A percentile compares a stretch with the other conserved stretches of the same genome.
Evolutionary conservation across 306 rosid species (phyloP).

Genomic region (Carpinus viminea): DNA sequence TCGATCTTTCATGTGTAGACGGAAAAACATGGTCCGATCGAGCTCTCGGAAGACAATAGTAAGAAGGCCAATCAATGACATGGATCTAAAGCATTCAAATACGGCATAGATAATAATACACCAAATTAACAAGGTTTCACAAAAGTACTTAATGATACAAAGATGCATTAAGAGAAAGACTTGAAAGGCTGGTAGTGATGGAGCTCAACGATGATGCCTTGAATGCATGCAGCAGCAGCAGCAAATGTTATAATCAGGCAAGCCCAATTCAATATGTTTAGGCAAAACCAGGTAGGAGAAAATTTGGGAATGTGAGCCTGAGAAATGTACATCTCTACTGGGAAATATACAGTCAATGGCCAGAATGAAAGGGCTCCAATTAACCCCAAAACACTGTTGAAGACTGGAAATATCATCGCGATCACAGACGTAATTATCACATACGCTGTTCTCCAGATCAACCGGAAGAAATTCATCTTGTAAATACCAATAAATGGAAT

Average conservation of each 20-base stretch:
- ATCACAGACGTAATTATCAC: slow-evolving; percentile 35
- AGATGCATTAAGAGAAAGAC: neutral
- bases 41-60: neutral
- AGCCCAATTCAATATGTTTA: slow-evolving; percentile 33
- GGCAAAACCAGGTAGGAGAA: slow-evolving; percentile 42
- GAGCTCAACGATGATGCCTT: slow-evolving; percentile 42
- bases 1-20: too few relatives aligned
- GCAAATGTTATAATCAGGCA: slow-evolving; percentile 47
- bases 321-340: slow-evolving; percentile 52
- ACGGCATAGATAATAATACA: neutral
- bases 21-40: too few relatives aligned
- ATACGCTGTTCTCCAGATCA: slow-evolving; percentile 42
- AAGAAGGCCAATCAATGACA: neutral
- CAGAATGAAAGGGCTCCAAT: slow-evolving; percentile 59
- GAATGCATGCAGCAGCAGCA: slow-evolving; percentile 55
- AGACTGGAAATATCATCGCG: slow-evolving; percentile 59
- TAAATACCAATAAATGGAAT: slow-evolving; percentile 38
- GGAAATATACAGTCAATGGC: slow-evolving; percentile 65
- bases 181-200: slow-evolving; percentile 45
- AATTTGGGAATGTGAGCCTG: slow-evolving; percentile 41
- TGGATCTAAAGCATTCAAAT: neutral
- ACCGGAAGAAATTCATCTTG: slow-evolving; percentile 43
- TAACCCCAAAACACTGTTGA: slow-evolving; percentile 57
- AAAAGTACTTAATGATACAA: neutral
- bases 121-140: neutral